phyloP scores from a whole-genome alignment of 2,329 filamentous ascomycete species.

The Venturiaceae sp. region DNA sequence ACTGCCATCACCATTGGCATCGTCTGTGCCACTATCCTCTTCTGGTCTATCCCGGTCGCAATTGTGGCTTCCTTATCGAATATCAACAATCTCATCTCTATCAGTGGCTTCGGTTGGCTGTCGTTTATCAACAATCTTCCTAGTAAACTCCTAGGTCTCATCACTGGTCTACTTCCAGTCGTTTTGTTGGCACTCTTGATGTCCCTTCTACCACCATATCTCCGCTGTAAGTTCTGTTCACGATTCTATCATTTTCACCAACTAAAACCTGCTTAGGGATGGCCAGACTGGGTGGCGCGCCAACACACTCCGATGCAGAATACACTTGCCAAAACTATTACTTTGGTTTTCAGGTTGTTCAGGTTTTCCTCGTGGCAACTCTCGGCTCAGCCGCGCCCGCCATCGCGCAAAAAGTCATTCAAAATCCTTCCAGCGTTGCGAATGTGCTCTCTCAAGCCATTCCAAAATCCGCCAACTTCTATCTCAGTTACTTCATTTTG shows the following conservation, averaged over 20 bases:
- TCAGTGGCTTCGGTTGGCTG: conserved; percentile 25
- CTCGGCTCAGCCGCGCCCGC: conserved; percentile 26
- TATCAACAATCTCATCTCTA: conserved; percentile 51
- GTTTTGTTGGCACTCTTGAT: conserved; percentile 33
- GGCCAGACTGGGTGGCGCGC: conserved; percentile 25
- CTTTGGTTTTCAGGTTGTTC: conserved; percentile 30
- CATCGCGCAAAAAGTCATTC: conserved; percentile 19
- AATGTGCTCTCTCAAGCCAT: conserved; percentile 23
- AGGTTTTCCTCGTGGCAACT: conserved; percentile 31
- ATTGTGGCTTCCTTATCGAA: conserved; percentile 82
- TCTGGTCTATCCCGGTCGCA: conserved; percentile 72
- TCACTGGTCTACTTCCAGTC: conserved; percentile 35
- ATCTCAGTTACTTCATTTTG: conserved; percentile 29
- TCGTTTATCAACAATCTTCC: conserved; percentile 33
- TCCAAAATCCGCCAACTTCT: conserved; percentile 30
- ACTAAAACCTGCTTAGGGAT: too few species aligned
- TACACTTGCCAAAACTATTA: conserved; percentile 27
- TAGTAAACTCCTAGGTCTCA: conserved; percentile 28
- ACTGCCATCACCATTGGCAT: conserved; percentile 60
- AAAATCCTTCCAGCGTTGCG: conserved; percentile 21
- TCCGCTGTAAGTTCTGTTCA: conserved; percentile 14
- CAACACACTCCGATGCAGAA: conserved; percentile 34
- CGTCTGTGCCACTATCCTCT: conserved; percentile 69
- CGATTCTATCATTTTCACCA: background rate
- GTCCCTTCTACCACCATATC: conserved; percentile 34